Conservation (phyloP, 768 basidiomycete genomes). For the Termitomyces sp. region DNA sequence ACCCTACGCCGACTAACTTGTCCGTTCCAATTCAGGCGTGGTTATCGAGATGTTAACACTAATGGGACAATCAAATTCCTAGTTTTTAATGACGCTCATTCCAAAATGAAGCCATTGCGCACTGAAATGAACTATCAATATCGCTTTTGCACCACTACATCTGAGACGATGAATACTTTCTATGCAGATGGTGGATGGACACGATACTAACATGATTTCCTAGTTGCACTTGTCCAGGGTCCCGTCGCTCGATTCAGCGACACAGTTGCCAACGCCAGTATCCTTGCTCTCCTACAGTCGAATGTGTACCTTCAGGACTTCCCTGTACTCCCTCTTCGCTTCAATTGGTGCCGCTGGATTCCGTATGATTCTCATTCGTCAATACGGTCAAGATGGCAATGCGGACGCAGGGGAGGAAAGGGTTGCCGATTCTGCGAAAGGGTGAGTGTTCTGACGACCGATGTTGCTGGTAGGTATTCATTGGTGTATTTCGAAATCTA, state of each 20-base stretch:
- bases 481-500: constrained; percentile 17
- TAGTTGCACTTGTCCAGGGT: constrained; percentile 82
- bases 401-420: constrained; percentile 81
- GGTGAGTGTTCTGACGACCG: constrained; percentile 30
- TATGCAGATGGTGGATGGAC: constrained; percentile 75
- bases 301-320: constrained; percentile 65
- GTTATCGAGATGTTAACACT: constrained; percentile 86
- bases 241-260: constrained; percentile 87
- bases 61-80: constrained; percentile 42
- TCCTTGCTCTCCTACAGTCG: constrained; percentile 76
- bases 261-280: constrained; percentile 91
- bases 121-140: constrained; percentile 98
- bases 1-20: constrained; percentile 1
- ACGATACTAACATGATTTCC: constrained; percentile 85
- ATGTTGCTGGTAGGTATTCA: not conserved
- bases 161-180: constrained; percentile 58
- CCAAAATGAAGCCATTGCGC: constrained; percentile 62
- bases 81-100: constrained; percentile 6
- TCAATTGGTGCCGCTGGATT: constrained; percentile 76
- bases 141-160: constrained; percentile 75
- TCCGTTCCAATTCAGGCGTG: constrained; percentile 61
- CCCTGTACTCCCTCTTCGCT: constrained; percentile 64
- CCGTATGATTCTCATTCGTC: constrained; percentile 86
- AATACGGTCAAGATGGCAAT: constrained; percentile 95
- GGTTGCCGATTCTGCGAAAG: constrained; percentile 63